These are phyloP conservation scores for Cyphellophora europaea DNA, from an alignment of 2,329 filamentous ascomycete genomes.

Conservation along the genomic window DNA sequence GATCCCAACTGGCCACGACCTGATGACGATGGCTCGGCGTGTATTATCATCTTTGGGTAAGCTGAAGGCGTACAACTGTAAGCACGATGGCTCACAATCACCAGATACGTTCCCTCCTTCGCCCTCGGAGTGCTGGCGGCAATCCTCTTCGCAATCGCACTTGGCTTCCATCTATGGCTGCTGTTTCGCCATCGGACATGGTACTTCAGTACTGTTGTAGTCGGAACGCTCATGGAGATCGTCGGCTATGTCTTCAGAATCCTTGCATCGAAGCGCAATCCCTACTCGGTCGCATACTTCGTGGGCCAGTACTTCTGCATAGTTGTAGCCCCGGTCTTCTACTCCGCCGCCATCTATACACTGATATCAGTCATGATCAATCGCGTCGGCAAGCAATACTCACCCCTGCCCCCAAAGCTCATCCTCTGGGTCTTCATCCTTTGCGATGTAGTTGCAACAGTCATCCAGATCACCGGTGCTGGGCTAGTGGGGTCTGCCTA, in stretches of 20 bases:
- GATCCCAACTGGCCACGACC: constrained; percentile 14
- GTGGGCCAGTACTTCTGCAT: constrained; percentile 54
- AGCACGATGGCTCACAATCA: not conserved
- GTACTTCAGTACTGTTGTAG: constrained; percentile 30
- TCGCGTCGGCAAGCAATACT: constrained; percentile 32
- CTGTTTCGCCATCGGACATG: constrained; percentile 14
- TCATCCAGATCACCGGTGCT: constrained; percentile 46
- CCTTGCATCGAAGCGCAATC: constrained; percentile 40
- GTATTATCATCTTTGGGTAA: constrained; percentile 15
- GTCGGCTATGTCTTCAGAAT: constrained; percentile 41
- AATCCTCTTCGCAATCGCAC: constrained; percentile 23
- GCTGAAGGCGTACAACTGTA: not conserved
- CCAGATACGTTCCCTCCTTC: constrained; percentile 36
- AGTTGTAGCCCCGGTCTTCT: constrained; percentile 50
- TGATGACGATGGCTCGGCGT: constrained; percentile 6
- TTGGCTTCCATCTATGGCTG: constrained; percentile 12
- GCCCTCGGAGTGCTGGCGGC: constrained; percentile 37
- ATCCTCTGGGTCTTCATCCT: constrained; percentile 47
- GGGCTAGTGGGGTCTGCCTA: constrained; percentile 43
- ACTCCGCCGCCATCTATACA: constrained; percentile 48
- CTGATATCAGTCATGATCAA: constrained; percentile 42
- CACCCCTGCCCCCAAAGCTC: constrained; percentile 35
- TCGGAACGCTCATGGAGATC: constrained; percentile 37
- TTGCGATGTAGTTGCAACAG: constrained; percentile 44
- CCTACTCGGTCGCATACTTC: constrained; percentile 47